A percentile compares a stretch with the other conserved stretches of the same genome.
These are phyloP conservation scores for Boletellus emodensis DNA, from an alignment of 768 basidiomycete species.

Conservation along the genomic window DNA sequence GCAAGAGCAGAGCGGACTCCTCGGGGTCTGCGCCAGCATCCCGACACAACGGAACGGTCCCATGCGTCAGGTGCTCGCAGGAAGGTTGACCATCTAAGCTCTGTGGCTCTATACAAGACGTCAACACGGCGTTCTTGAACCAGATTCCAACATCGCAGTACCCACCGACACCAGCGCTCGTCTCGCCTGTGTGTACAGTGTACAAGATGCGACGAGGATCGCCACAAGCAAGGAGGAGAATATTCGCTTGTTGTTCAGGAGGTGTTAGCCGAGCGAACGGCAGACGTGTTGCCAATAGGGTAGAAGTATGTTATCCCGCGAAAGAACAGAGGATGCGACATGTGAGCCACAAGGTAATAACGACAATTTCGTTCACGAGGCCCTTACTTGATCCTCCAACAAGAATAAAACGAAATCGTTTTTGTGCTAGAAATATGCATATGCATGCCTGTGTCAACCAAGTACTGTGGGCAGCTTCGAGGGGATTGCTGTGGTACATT, in stretches of 20 bases:
- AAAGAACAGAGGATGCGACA: conserved; percentile 25
- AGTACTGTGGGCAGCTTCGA: no score
- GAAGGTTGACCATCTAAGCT: conserved; percentile 30
- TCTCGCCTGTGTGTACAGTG: conserved; percentile 34
- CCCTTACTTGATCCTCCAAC: no score
- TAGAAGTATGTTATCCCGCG: conserved; percentile 45
- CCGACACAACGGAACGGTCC: conserved; percentile 35
- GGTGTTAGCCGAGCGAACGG: conserved; percentile 45
- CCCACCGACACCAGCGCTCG: conserved; percentile 8
- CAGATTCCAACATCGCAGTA: no score
- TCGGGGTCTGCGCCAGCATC: conserved; percentile 32
- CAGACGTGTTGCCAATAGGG: conserved; percentile 56
- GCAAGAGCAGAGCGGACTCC: conserved; percentile 48
- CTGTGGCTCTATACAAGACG: conserved; percentile 14
- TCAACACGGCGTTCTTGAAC: background rate
- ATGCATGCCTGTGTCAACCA: no score
- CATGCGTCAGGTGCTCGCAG: conserved; percentile 45
- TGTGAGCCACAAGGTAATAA: background rate
- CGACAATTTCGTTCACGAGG: no score
- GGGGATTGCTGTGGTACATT: no score
- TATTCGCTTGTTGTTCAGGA: conserved; percentile 44
- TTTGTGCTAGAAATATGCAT: no score
- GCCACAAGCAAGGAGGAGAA: conserved; percentile 55
- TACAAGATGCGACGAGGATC: conserved; percentile 54
- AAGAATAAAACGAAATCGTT: no score